These are phyloP conservation scores for Tetrahymena thermophila DNA, from an alignment of 73 alveolate species.

Conservation along the genomic window DNA sequence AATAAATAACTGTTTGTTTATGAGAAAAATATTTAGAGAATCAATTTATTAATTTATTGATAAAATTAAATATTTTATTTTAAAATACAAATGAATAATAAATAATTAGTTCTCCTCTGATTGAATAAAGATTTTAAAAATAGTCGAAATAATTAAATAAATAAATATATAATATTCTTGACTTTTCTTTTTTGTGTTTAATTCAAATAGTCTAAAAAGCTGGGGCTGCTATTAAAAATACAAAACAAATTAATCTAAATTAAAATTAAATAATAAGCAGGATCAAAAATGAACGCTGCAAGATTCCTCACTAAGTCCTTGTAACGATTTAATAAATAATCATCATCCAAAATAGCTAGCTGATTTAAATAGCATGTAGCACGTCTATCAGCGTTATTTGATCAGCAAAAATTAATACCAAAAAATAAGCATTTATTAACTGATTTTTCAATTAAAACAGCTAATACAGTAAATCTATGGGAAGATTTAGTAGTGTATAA, in stretches of 20 bases:
- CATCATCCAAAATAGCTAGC: not conserved
- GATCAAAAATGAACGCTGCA: not conserved
- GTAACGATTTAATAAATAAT: not conserved
- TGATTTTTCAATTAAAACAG: not conserved
- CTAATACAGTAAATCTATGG: not conserved
- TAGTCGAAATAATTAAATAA: not conserved
- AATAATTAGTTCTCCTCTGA: not conserved
- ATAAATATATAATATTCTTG: not conserved
- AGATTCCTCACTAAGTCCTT: not conserved
- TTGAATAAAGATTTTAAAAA: not conserved
- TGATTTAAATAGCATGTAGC: not conserved
- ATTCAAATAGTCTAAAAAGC: not conserved
- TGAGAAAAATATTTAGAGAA: too few relatives aligned
- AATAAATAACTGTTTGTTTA: too few relatives aligned
- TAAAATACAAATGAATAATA: too few relatives aligned
- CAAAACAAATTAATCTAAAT: not conserved
- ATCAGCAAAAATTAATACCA: not conserved
- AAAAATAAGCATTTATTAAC: not conserved
- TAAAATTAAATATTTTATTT: too few relatives aligned
- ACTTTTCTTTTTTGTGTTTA: not conserved
- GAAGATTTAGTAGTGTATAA: not conserved
- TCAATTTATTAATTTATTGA: too few relatives aligned
- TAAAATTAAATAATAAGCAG: not conserved
- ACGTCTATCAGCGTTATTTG: not conserved
- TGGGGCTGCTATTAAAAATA: not conserved